These are phyloP conservation scores for Cutaneotrichosporon mucoides DNA, from an alignment of 1,284 basidiomycete species.

Conservation along the genomic window DNA sequence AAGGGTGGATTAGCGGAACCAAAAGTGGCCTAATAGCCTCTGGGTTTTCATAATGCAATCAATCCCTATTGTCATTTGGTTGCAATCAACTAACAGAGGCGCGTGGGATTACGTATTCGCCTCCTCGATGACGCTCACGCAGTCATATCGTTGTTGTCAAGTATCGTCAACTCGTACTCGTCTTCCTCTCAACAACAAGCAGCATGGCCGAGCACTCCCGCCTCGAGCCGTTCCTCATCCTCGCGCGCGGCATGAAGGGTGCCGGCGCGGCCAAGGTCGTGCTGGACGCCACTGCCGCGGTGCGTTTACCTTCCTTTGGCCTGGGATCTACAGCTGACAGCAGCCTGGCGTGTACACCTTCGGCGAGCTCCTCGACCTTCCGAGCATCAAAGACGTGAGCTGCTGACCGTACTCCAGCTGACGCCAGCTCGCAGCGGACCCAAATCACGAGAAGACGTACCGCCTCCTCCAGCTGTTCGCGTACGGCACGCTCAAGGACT, in stretches of 20 bases:
- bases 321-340: constrained; percentile 13
- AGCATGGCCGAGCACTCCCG: constrained; percentile 30
- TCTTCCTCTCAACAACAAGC: background rate
- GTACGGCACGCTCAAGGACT: constrained; percentile 78
- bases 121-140: background rate
- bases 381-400: constrained; percentile 74
- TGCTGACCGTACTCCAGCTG: background rate
- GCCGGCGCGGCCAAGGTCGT: constrained; percentile 85
- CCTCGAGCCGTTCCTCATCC: constrained; percentile 79
- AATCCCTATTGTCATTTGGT: no score
- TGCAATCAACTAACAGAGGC: no score
- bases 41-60: no score
- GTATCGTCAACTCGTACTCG: no score
- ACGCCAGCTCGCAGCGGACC: constrained; percentile 41
- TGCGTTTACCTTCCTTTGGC: no score
- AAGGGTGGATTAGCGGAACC: background rate
- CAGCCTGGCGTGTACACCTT: constrained; percentile 83
- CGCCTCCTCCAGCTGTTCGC: constrained; percentile 78
- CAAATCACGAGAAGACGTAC: constrained; percentile 60
- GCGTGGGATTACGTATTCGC: no score
- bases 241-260: constrained; percentile 84
- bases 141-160: background rate
- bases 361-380: constrained; percentile 73
- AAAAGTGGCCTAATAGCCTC: background rate
- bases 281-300: constrained; percentile 75